Conservation (phyloP, 1,139 yeast species). For the Protomyces macrosporus region DNA sequence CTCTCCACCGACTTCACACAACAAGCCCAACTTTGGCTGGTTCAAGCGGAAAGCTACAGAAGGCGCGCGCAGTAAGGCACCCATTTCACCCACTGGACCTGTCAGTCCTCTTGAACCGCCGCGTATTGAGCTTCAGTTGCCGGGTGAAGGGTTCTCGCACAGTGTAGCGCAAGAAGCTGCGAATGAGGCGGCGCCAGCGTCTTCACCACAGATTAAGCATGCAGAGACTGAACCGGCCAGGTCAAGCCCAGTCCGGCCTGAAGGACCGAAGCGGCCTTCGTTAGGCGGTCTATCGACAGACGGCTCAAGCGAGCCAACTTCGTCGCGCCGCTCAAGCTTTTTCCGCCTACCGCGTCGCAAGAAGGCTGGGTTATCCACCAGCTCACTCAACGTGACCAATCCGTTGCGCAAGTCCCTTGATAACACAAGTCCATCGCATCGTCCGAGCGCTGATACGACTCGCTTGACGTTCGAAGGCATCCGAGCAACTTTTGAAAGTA, state of each 20-base stretch:
- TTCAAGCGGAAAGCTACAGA: not conserved
- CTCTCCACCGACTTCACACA: not conserved
- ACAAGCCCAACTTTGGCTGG: not conserved
- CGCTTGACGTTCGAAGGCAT: constrained; percentile 9
- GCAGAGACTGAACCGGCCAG: constrained; percentile 2
- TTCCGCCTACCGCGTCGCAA: constrained; percentile 20
- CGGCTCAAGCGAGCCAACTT: not conserved
- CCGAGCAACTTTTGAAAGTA: constrained; percentile 12
- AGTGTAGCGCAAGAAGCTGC: not conserved
- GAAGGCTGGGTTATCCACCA: not conserved
- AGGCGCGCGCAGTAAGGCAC: not conserved
- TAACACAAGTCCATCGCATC: not conserved
- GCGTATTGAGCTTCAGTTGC: not conserved
- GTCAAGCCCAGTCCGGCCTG: not conserved
- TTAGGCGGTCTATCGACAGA: not conserved
- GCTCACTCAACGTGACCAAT: not conserved
- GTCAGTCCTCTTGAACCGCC: not conserved
- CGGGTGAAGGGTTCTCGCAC: not conserved
- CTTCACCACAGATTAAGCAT: not conserved
- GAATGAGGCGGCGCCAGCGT: not conserved
- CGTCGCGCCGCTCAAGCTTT: not conserved
- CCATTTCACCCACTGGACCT: not conserved
- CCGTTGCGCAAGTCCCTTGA: not conserved
- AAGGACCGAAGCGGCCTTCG: not conserved
- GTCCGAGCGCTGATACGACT: constrained; percentile 2